Percentiles rank a stretch among this genome's conserved stretches.
These are phyloP conservation scores for Carallia brachiata DNA, from an alignment of 345 rosid genomes.

Conservation along the genomic window DNA sequence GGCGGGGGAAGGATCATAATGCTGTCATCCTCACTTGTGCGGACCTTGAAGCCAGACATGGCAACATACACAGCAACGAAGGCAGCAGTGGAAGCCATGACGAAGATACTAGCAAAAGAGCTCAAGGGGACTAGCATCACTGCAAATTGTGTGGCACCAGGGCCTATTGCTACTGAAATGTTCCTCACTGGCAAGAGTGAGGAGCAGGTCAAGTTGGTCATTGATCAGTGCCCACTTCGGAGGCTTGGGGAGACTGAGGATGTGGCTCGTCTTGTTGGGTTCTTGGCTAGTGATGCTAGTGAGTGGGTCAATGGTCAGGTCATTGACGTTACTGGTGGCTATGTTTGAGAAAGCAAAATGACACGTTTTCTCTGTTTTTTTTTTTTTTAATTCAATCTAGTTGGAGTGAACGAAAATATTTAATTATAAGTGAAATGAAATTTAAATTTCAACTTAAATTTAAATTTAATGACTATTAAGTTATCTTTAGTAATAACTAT, in stretches of 20 bases:
- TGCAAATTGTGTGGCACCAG: slow-evolving; percentile 40
- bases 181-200: slow-evolving; percentile 24
- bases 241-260: slow-evolving; percentile 34
- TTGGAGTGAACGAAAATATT: no score
- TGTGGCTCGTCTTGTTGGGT: slow-evolving; percentile 30
- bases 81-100: slow-evolving; percentile 37
- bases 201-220: slow-evolving; percentile 20
- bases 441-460: no score
- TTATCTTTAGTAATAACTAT: background rate
- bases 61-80: slow-evolving; percentile 39
- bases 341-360: background rate
- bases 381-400: background rate
- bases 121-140: slow-evolving; percentile 41
- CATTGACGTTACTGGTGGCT: slow-evolving; percentile 37
- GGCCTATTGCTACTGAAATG: slow-evolving; percentile 38
- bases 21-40: slow-evolving; percentile 26
- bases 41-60: slow-evolving; percentile 14
- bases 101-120: slow-evolving; percentile 35
- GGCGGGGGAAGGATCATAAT: slow-evolving; percentile 35
- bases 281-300: slow-evolving; percentile 32
- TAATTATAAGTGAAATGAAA: no score
- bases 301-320: slow-evolving; percentile 43
- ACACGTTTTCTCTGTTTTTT: background rate
- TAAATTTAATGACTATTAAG: no score
- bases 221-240: slow-evolving; percentile 23